Evolutionary conservation across 768 basidiomycete species (phyloP), one percentile per base, ranked within the genome.

Genomic region (Mycena indigotica): DNA sequence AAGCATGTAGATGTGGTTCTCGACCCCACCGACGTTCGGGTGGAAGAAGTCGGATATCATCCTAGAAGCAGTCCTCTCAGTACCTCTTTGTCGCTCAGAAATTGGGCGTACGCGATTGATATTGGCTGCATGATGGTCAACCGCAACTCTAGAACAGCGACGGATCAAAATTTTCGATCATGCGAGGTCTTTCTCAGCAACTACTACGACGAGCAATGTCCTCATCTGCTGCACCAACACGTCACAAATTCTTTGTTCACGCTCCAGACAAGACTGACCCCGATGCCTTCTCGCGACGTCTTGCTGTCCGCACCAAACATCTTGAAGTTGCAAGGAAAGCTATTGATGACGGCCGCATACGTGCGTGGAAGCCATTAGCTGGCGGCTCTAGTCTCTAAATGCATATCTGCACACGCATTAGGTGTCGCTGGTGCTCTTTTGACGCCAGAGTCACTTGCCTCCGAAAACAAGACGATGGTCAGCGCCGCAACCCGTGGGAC

Each of bases 41-140:
- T 92, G 86, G 75, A 98, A 99, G 78, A 98, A 99, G 75, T 99
- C 97, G 39, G 88, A 91, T 56, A 98, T 85, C 92, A 98, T 94
- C 44, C 95, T 96, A 61, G n/a, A 44, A 56, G 28, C 29, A 17
- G 10, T 50, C 25, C n/a, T n/a, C n/a, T n/a, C n/a, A n/a, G n/a
- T n/a, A n/a, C n/a, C n/a, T n/a, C n/a, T n/a, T n/a, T n/a, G n/a
- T n/a, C n/a, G n/a, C n/a, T n/a, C n/a, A n/a, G n/a, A 23, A 40
- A 23, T 24, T 13, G 40, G 30, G 67, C 75, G 19, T 50, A 75
- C 75, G 75, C 75, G 55, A 76, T 75, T 52, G 73, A 72, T 35
- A 74, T 69, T 15, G 70, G 70, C 25, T 70, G 54, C 74, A 74
- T 75, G 48, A 25, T n/a, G n/a, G n/a, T n/a, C n/a, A n/a, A n/a